Evolutionary conservation across 345 rosid species (phyloP), one percentile per base, ranked within the genome.

Genomic region (Acer negundo): DNA sequence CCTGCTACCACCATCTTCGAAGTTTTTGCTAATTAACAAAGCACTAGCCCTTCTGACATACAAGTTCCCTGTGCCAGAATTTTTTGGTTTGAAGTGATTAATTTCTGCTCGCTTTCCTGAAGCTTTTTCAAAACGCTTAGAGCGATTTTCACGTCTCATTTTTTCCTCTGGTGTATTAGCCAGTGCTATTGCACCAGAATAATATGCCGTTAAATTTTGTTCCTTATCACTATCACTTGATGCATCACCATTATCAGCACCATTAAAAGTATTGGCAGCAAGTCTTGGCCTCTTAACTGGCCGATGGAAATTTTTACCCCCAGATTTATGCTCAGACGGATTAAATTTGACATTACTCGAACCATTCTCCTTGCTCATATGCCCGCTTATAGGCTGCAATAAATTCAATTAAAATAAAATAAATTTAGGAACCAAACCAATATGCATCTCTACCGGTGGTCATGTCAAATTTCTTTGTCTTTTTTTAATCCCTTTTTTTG

Each of bases 181-280:
- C 72, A 89, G 80, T 42, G 94, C 80, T 72, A 90, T 85, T 64
- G 94, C 92, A 80, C 93, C 82, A 72, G 99, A 87, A 87, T 94
- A 87, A 81, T 88, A 92, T 58, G 91, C 83, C n/a, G 91, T 86
- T 81, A 94, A 87, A 74, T 76, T 85, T 76, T 85, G 90, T 16
- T 97, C 99, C 89, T 89, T 89, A 72, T 97, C 98, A 89, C 99
- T 94, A 73, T 91, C 98, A 89, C 99, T 97, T 69, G 98, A 96
- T 51, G 82, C 92, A 75, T 90, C 97, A 73, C 87, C 91, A 78
- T 91, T 90, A 77, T 85, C 86, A 62, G 87, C 82, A 73, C 80
- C 77, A 82, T 51, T 81, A 11, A 82, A 75, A 76, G 61, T 85
- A 85, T 86, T 84, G 65, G 86, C 84, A 62, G 86, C 81, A 72